These are phyloP conservation scores for Coemansia reversa DNA, from an alignment of 192 early-diverging fungal genomes.

Conservation along the genomic window DNA sequence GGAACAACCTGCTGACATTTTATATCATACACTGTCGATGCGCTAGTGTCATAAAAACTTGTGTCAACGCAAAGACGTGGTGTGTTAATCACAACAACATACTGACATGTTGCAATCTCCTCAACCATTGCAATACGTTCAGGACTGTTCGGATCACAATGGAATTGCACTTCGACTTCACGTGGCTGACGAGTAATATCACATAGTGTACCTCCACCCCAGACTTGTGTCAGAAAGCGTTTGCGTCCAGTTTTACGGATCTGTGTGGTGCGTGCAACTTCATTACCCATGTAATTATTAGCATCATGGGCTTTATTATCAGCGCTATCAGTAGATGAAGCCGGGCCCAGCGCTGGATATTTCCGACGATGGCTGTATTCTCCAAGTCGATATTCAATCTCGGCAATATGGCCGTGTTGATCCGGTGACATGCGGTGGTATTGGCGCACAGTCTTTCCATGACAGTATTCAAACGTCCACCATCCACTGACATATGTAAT, in stretches of 20 bases:
- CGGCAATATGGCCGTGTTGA: constrained; percentile 24
- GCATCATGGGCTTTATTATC: neutral
- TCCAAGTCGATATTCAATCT: constrained; percentile 47
- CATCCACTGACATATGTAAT: constrained; percentile 57
- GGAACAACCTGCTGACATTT: constrained; percentile 63
- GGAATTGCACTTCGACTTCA: constrained; percentile 78
- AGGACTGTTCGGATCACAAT: constrained; percentile 62
- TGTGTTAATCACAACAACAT: constrained; percentile 76
- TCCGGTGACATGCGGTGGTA: constrained; percentile 52
- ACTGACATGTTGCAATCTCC: constrained; percentile 71
- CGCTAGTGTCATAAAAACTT: constrained; percentile 48
- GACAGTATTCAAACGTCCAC: constrained; percentile 91
- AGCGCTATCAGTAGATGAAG: neutral
- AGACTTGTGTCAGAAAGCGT: constrained; percentile 68
- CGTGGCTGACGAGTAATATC: constrained; percentile 69
- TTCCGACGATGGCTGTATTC: constrained; percentile 33
- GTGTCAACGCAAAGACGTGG: constrained; percentile 68
- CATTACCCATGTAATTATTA: constrained; percentile 1
- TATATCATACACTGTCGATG: constrained; percentile 57
- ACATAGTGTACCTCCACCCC: constrained; percentile 73
- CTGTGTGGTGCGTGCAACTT: constrained; percentile 35
- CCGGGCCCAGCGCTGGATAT: constrained; percentile 11
- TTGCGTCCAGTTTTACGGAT: constrained; percentile 48
- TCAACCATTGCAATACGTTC: constrained; percentile 66
- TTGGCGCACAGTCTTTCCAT: constrained; percentile 61